phyloP scores from a whole-genome alignment of 129 eudicot genomes.

The Ambrosia trifida region DNA sequence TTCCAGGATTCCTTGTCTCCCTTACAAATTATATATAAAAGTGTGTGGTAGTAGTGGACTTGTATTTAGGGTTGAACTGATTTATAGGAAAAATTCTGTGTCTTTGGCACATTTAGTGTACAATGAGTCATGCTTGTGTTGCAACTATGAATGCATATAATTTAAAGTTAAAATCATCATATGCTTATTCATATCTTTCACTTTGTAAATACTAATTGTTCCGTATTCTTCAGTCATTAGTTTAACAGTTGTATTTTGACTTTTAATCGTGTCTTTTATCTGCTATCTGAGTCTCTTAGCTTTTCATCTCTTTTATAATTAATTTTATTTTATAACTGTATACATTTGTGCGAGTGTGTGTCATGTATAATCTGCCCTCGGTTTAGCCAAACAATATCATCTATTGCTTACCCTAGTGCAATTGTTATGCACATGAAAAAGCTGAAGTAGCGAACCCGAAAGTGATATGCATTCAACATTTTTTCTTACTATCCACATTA shows the following conservation, averaged over 20 bases:
- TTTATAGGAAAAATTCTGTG: neutral
- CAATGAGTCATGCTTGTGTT: neutral
- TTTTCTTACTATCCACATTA: neutral
- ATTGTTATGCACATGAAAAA: too few relatives aligned
- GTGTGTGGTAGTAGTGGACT: neutral
- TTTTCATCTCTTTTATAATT: too few relatives aligned
- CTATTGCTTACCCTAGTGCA: neutral
- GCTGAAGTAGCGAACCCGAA: neutral
- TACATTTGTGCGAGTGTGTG: too few relatives aligned
- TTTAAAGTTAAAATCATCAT: neutral
- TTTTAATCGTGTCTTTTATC: too few relatives aligned
- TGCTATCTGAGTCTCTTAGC: neutral
- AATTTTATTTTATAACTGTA: too few relatives aligned
- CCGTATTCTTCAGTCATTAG: neutral
- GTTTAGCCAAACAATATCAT: too few relatives aligned
- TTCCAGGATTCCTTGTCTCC: neutral
- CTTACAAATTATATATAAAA: neutral
- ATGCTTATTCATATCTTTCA: neutral
- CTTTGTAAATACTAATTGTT: neutral
- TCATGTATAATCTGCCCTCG: too few relatives aligned
- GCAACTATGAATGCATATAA: neutral
- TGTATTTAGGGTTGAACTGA: neutral
- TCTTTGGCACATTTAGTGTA: neutral
- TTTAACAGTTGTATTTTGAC: conserved; percentile 6
- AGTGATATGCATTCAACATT: neutral